Conservation (phyloP, 2,329 filamentous ascomycete species). For the Ceratocystiopsis sp. region DNA sequence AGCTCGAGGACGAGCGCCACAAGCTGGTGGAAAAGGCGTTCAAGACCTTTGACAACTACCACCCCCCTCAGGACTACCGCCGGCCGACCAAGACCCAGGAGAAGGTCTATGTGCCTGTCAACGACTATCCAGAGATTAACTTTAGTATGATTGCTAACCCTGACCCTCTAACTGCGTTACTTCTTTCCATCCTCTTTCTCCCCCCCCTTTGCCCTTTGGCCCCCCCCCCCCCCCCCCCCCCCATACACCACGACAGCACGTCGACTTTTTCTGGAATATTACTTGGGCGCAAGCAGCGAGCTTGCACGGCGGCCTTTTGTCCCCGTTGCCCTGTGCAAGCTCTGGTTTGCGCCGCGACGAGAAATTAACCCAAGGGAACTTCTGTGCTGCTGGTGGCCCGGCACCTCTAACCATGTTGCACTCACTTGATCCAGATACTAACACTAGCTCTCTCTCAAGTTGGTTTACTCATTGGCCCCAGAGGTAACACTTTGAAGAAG, state of each 20-base stretch:
- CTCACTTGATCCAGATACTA: constrained; percentile 40
- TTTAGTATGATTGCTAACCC: constrained; percentile 99
- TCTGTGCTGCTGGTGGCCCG: background rate
- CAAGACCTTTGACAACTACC: constrained; percentile 99
- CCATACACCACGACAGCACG: background rate
- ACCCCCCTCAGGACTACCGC: constrained; percentile 95
- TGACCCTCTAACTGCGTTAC: constrained; percentile 48
- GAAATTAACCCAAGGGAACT: constrained; percentile 13
- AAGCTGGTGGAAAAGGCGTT: constrained; percentile 98
- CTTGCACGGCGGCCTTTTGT: constrained; percentile 1
- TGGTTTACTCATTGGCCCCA: constrained; percentile 98
- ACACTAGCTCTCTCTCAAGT: constrained; percentile 91
- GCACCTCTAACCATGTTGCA: background rate
- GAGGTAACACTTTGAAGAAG: constrained; percentile 99
- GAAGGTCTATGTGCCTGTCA: constrained; percentile 99
- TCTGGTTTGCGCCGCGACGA: constrained; percentile 14
- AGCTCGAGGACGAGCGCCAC: constrained; percentile 94
- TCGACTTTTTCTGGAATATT: constrained; percentile 1
- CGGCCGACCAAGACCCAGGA: constrained; percentile 99
- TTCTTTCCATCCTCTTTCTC: constrained; percentile 15
- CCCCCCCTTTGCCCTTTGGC: background rate
- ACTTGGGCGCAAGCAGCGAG: too few species aligned
- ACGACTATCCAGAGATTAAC: constrained; percentile 99
- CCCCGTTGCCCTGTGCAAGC: constrained; percentile 11
- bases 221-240: background rate